Evolutionary conservation across 129 eudicot species (phyloP), one percentile per base, ranked within the genome.

Genomic region (Artemisia argyi): DNA sequence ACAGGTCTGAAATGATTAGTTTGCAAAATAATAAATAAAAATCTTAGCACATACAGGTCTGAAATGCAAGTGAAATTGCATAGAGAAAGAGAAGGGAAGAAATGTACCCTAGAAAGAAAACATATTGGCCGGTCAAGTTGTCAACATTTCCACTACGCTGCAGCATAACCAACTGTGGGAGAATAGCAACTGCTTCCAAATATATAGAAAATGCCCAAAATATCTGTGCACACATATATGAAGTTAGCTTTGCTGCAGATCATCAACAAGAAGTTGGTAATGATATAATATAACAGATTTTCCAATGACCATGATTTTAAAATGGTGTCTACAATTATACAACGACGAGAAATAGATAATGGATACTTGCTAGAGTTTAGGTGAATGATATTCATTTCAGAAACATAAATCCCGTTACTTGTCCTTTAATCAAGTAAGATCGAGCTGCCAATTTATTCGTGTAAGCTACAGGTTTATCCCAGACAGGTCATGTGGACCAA

Each of bases 131-230:
- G 11, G 97, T 81, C 77, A 91, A 82, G 70, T 91, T 91, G 83
- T 91, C 97, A 62, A 91, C 90, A 72, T 91, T 91, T 81, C 92
- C 84, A 74, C 89, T 86, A 69, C 93, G 84, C 81, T 91, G 97
- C 83, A 91, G 71, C 65, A 91, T 75, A 44, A 91, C 97, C 73
- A 91, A 73, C 81, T 91, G 97, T 0, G 97, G 97, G 68, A 91
- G 90, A 75, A 91, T 91, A 39, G 96, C 88, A 68, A 91, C 93
- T 0, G 97, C 96, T 85, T 91, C 97, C 87, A 91, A 73, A 75
- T 88, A 91, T 28, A 91, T 84, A 49, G 97, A 91, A 70, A 88
- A 91, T 20, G 93, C 89, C 97, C 97, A 91, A 61, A 81, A 69
- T 73, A 91, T 66, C 96, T 91, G 86, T 7, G 46, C 46, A 39